These are phyloP conservation scores for Chaetothyriales sp. DNA, from an alignment of 2,329 filamentous ascomycete genomes.

Conservation along the genomic window DNA sequence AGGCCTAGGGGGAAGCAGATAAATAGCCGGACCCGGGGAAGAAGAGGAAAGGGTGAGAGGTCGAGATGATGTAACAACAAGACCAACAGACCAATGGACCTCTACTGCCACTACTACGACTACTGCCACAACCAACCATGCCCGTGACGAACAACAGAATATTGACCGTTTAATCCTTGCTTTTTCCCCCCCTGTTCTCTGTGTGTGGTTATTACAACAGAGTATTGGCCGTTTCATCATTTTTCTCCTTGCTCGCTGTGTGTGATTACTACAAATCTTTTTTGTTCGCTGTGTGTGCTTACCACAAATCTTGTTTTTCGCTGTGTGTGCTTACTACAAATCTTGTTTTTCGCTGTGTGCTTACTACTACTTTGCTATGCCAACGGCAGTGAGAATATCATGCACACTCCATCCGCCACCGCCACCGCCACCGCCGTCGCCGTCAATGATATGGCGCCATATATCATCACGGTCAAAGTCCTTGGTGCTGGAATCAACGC, in stretches of 20 bases:
- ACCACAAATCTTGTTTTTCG: too few relatives aligned
- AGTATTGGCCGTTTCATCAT: too few relatives aligned
- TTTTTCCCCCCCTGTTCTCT: not conserved
- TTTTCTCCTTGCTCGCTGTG: too few relatives aligned
- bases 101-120: not conserved
- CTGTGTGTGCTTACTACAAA: not conserved
- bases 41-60: not conserved
- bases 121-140: not conserved
- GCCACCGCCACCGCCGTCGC: constrained; percentile 44
- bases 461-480: constrained; percentile 47
- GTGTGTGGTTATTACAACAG: too few relatives aligned
- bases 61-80: not conserved
- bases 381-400: constrained; percentile 44
- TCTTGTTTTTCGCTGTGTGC: not conserved
- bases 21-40: not conserved
- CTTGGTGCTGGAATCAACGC: constrained; percentile 44
- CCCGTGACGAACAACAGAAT: not conserved
- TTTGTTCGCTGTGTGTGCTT: too few relatives aligned
- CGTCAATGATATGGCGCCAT: constrained; percentile 57
- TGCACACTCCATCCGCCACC: constrained; percentile 48
- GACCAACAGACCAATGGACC: not conserved
- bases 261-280: not conserved
- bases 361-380: not conserved
- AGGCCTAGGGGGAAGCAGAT: not conserved
- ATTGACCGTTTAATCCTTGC: not conserved